Evolutionary conservation across 2,329 filamentous ascomycete species (phyloP).

Genomic region (Penicillium sp.): DNA sequence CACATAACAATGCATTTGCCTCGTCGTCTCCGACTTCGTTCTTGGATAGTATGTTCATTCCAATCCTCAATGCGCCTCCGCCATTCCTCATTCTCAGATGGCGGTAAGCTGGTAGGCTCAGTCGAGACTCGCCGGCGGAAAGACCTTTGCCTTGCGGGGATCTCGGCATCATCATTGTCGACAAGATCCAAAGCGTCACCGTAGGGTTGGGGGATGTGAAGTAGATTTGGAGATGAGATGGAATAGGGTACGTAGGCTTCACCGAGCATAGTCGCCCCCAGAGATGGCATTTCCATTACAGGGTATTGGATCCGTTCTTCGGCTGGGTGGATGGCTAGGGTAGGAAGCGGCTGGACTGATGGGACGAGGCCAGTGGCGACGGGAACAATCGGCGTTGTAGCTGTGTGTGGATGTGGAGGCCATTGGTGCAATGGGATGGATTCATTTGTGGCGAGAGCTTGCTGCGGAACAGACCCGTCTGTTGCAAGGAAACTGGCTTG

Average conservation of each 20-base stretch:
- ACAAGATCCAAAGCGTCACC: constrained; percentile 16
- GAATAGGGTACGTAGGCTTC: constrained; percentile 29
- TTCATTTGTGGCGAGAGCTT: neutral
- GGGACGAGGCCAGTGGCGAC: constrained; percentile 3
- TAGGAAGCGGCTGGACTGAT: constrained; percentile 13
- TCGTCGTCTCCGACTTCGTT: constrained; percentile 31
- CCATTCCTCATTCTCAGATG: constrained; percentile 34
- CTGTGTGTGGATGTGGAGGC: constrained; percentile 3
- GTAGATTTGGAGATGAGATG: constrained; percentile 32
- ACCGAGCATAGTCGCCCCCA: constrained; percentile 16
- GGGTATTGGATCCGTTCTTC: constrained; percentile 3
- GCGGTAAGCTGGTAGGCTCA: constrained; percentile 29
- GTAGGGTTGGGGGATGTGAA: constrained; percentile 21
- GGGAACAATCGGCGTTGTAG: constrained; percentile 4
- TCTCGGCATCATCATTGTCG: constrained; percentile 19
- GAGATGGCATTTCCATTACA: constrained; percentile 10
- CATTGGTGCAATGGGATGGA: neutral
- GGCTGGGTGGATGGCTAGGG: constrained; percentile 13
- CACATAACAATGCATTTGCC: constrained; percentile 40
- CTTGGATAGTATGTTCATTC: constrained; percentile 37
- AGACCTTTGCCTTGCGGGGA: constrained; percentile 17
- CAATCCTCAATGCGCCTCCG: constrained; percentile 37
- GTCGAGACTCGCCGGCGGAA: constrained; percentile 31
- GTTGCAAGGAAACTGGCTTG: constrained; percentile 1
- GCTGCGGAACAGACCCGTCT: neutral